Percentiles rank a stretch among this genome's conserved stretches.
phyloP scores from a whole-genome alignment of 2,329 filamentous ascomycete genomes.

The Cladobotryum mycophilum region DNA sequence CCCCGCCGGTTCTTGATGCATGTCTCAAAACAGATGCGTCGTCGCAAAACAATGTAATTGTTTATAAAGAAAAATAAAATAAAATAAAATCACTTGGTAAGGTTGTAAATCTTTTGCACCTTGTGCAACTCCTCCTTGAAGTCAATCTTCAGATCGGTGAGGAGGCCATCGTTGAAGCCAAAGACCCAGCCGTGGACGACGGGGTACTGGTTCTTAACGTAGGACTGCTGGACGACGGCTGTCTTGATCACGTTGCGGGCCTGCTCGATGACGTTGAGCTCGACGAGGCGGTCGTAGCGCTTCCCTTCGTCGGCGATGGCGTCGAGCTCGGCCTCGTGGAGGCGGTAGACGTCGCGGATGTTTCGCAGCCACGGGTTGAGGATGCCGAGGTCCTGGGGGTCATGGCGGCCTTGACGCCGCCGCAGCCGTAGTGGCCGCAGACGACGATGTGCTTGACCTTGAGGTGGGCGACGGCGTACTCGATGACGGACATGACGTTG shows the following conservation, averaged over 20 bases:
- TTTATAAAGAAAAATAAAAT: too few species aligned
- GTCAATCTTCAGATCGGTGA: constrained; percentile 59
- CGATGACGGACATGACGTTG: constrained; percentile 73
- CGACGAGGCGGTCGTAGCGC: constrained; percentile 65
- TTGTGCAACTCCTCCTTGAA: constrained; percentile 49
- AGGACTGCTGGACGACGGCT: constrained; percentile 68
- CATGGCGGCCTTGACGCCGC: constrained; percentile 69
- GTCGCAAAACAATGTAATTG: too few species aligned
- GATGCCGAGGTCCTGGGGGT: constrained; percentile 64
- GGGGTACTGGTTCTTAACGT: constrained; percentile 55
- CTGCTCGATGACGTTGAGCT: constrained; percentile 76
- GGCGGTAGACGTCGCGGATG: constrained; percentile 67
- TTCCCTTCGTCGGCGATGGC: constrained; percentile 50
- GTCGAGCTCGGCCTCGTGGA: constrained; percentile 66
- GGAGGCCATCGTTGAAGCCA: constrained; percentile 58
- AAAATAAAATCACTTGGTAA: constrained; percentile 31
- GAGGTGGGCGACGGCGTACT: constrained; percentile 77
- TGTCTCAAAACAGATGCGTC: too few species aligned
- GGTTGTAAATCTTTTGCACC: constrained; percentile 61
- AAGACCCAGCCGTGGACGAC: constrained; percentile 72
- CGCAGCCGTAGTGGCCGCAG: constrained; percentile 74
- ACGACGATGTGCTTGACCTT: constrained; percentile 76
- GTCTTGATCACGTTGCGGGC: constrained; percentile 76
- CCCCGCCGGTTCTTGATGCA: background rate
- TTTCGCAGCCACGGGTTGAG: constrained; percentile 70